Evolutionary conservation across 192 early-diverging fungal species (phyloP), one percentile per base, ranked within the genome.

Genomic region (Piromyces finnis): DNA sequence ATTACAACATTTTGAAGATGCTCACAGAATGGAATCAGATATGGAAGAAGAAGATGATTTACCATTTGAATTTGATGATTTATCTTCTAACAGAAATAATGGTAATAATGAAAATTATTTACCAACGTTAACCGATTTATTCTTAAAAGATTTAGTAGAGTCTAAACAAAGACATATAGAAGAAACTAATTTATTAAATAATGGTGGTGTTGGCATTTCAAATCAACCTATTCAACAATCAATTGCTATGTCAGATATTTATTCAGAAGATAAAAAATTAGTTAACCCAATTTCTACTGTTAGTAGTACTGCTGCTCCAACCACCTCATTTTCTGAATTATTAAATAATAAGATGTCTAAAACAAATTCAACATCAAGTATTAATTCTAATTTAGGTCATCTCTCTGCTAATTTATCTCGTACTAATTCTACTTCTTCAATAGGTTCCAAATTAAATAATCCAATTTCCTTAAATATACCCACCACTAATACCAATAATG

Each of bases 1-100:
- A 77, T 86, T 98, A 30, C 95, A 96, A 86, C 97, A 98, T 85
- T 97, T 94, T 84, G 97, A 98, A 87, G 97, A 98, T 83, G 91
- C 89, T 83, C 96, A 98, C 81, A 91, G 91, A 68, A 68, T 68
- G 51, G 51, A 68, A 68, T 68, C 93, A 16, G 96, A 98, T 80
- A 92, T 94, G 77, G 90, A 86, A 18, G 86, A 90, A 79, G 89
- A 90, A 29, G 86, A 85, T 30, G 78, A 90, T 41, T 77, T 68
- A 68, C 51, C 51, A 7, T 68, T 68, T 68, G 51, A 68, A 68
- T 68, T 68, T 68, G 51, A 68, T 68, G 51, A 68, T 68, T n/a
- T 68, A 68, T 68, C 51, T 22, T 68, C 51, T n/a, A 68, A n/a
- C n/a, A 68, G 51, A n/a, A 68, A 68, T 68, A 68, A 6, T n/a